A percentile compares a stretch with the other conserved stretches of the same genome.
These are phyloP conservation scores for Entrophospora sp. DNA, from an alignment of 192 early-diverging fungal species.

Conservation along the genomic window DNA sequence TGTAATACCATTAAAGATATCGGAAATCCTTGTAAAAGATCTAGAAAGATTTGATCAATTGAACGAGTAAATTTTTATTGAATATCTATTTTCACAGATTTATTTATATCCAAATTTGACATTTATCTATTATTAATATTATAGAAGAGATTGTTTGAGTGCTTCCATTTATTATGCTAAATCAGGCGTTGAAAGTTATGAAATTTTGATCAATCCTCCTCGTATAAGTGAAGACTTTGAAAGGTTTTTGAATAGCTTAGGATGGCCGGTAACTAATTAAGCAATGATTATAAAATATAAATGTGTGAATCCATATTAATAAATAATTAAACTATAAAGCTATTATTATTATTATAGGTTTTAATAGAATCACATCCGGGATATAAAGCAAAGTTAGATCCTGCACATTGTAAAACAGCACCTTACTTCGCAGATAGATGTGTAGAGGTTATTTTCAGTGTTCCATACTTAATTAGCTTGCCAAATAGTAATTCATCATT, in stretches of 20 bases:
- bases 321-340: no score
- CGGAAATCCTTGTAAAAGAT: slow-evolving; percentile 53
- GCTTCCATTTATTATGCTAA: slow-evolving; percentile 55
- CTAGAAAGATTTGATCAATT: slow-evolving; percentile 54
- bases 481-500: slow-evolving; percentile 14
- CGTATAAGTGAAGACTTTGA: slow-evolving; percentile 51
- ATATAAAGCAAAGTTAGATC: slow-evolving; percentile 49
- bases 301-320: no score
- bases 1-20: slow-evolving; percentile 55
- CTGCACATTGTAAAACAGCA: slow-evolving; percentile 44
- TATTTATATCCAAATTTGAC: slow-evolving; percentile 8
- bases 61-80: slow-evolving; percentile 47
- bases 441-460: slow-evolving; percentile 62
- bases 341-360: slow-evolving; percentile 32
- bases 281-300: not conserved
- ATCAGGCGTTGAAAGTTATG: slow-evolving; percentile 39
- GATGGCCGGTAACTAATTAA: slow-evolving; percentile 52
- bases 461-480: slow-evolving; percentile 49
- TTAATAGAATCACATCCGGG: slow-evolving; percentile 50
- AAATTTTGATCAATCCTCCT: slow-evolving; percentile 42
- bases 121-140: no score
- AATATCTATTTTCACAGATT: not conserved
- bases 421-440: slow-evolving; percentile 64
- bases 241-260: slow-evolving; percentile 59
- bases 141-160: slow-evolving; percentile 60